Base-by-base conservation (phyloP, 2,329 filamentous ascomycete species). In the Pestalotiopsis sp. region DNA sequence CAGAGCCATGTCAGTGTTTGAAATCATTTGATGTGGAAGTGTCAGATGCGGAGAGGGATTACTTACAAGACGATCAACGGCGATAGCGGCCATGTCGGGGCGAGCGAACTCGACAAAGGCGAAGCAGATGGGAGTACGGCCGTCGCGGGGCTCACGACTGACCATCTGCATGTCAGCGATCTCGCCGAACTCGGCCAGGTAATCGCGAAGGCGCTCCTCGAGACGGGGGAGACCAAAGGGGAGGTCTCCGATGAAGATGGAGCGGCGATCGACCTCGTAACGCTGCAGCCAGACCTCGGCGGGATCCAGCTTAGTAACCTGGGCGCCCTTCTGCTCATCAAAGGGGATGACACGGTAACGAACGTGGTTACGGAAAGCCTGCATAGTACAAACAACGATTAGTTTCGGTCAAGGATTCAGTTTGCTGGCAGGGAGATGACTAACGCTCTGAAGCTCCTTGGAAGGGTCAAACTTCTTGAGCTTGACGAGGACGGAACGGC, bases 401-500 rank as follows among this genome's bases (percentile, higher is more conserved):
- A 59, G 27, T 14, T 4, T 57, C 52, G 13, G 38, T 49, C 1
- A 6, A 31, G 12, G 12, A 25, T 52, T 20, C 11, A 4, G 9
- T 20, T 11, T 6, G 12, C 17, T 25, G 7, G 4, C 12, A 65
- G 9, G 1, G 2, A 38, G 17, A 38, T 20, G 41, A 67, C 85
- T 80, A 78, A 88, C 86, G 31, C 78, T 74, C 38, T 84, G 78
- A 4, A 88, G 82, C 68, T 88, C 83, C 25, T 87, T 82, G 27
- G 78, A 79, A 3, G 84, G 78, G 69, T 89, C 85, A 64, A 87
- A 90, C 71, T 81, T 81, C 56, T 80, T 77, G 70, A 85, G 90
- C 31, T 84, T 81, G 38, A 88, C 82, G 4, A 87, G 71, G 1
- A 87, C 79, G 2, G 67, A 59, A 7, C 81, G 78, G 12, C 76